Conservation (phyloP, 768 basidiomycete genomes). For the Boletus vermiculosoides region DNA sequence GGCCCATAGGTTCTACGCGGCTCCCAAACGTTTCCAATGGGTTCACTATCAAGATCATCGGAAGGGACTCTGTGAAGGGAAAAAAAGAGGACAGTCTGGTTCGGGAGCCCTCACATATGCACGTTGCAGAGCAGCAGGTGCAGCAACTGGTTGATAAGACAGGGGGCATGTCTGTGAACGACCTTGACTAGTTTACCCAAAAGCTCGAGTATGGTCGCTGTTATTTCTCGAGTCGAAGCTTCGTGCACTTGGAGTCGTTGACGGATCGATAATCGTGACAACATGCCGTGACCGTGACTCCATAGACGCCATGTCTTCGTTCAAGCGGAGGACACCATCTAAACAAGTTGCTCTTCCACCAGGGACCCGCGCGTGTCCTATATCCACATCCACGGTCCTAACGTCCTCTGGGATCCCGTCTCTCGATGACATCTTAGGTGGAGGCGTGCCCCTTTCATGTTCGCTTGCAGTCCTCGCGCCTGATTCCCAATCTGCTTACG, state of each 20-base stretch:
- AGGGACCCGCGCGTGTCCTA: conserved; percentile 60
- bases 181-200: conserved; percentile 24
- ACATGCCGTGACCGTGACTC: conserved; percentile 15
- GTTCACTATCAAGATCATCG: conserved; percentile 30
- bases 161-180: conserved; percentile 24
- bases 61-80: conserved; percentile 12
- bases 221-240: not conserved
- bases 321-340: conserved; percentile 61
- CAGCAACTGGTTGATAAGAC: conserved; percentile 15
- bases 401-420: conserved; percentile 90
- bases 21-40: conserved; percentile 34
- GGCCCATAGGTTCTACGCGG: conserved; percentile 24
- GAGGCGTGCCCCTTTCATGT: conserved; percentile 83
- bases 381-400: conserved; percentile 53
- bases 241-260: not conserved
- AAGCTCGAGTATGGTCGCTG: not conserved
- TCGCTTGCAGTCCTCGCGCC: conserved; percentile 74
- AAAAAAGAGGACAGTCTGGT: not conserved
- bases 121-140: conserved; percentile 3
- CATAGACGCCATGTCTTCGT: conserved; percentile 60
- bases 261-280: not conserved
- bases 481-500: conserved; percentile 84
- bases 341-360: conserved; percentile 42
- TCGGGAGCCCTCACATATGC: not conserved
- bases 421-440: conserved; percentile 92